phyloP scores from a whole-genome alignment of 805 yeast genomes.

The Monosporozyma unispora region DNA sequence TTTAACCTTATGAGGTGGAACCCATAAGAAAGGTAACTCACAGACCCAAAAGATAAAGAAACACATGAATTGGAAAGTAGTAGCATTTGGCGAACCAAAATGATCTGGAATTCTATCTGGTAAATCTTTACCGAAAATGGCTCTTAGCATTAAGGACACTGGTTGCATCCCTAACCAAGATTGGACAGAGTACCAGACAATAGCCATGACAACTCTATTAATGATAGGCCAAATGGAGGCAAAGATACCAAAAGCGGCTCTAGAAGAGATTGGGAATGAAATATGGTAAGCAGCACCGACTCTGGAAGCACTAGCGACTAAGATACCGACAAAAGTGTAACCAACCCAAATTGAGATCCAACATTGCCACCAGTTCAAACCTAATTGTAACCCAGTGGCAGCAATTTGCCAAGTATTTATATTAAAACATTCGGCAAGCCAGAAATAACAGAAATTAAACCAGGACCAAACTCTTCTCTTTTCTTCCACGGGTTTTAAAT shows the following conservation, averaged over 20 bases:
- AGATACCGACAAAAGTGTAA: constrained; percentile 59
- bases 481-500: constrained; percentile 69
- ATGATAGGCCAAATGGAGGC: constrained; percentile 84
- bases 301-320: constrained; percentile 62
- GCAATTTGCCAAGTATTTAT: constrained; percentile 91
- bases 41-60: constrained; percentile 78
- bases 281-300: constrained; percentile 77
- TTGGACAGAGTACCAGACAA: constrained; percentile 85
- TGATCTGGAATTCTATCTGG: constrained; percentile 56
- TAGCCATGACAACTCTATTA: constrained; percentile 82
- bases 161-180: constrained; percentile 82
- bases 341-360: constrained; percentile 90
- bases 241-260: constrained; percentile 81
- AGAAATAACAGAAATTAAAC: constrained; percentile 71
- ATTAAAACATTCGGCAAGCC: constrained; percentile 88
- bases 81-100: constrained; percentile 48
- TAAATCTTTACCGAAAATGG: constrained; percentile 66
- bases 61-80: constrained; percentile 62
- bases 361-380: constrained; percentile 85
- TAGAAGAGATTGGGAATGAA: constrained; percentile 77
- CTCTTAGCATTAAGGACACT: constrained; percentile 65
- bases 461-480: constrained; percentile 74
- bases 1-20: constrained; percentile 75
- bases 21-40: constrained; percentile 72
- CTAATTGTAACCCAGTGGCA: constrained; percentile 71